Evolutionary conservation across 306 rosid species (phyloP), one percentile per base, ranked within the genome.

Genomic region (Luffa acutangula): DNA sequence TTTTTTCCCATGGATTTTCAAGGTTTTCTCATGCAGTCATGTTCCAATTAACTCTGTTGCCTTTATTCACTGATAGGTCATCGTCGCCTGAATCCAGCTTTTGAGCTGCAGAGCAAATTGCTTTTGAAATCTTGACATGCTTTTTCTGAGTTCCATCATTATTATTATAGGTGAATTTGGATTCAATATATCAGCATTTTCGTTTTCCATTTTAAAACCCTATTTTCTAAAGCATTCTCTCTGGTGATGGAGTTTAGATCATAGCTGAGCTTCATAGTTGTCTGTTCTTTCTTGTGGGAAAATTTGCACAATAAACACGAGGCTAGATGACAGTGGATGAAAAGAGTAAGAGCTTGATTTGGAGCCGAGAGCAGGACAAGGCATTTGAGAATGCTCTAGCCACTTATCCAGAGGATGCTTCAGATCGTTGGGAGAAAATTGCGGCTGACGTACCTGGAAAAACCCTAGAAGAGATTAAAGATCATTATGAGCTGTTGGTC

Each of bases 341-440:
- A 84, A 89, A 69, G 34, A 90, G 79, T 53, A 84, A 89, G 87
- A 82, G 86, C 92, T 88, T 93, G 81, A 83, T 80, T 78, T 94
- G 98, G 98, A 94, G 90, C 80, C 77, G 89, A 78, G 98, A 94
- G 79, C 91, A 94, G 82, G 97, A 94, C 58, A 94, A 89, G 82
- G 96, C 94, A 69, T 94, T 94, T 84, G 98, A 94, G 88, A 89
- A 85, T 79, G 97, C 96, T 14, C 79, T 94, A 80, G 98, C 91
- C 69, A 91, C 85, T 80, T 77, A 92, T 85, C 87, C 93, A 0
- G 96, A 92, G 80, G 90, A 89, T 84, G 84, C 85, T 62, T 74
- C 89, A 18, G 95, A 91, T 92, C 88, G 95, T 63, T 94, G 98
- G 98, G 96, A 94, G 87, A 89, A 88, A 82, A 92, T 94, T 76